phyloP scores from a whole-genome alignment of 1,139 yeast species.

The Pichia sp. region DNA sequence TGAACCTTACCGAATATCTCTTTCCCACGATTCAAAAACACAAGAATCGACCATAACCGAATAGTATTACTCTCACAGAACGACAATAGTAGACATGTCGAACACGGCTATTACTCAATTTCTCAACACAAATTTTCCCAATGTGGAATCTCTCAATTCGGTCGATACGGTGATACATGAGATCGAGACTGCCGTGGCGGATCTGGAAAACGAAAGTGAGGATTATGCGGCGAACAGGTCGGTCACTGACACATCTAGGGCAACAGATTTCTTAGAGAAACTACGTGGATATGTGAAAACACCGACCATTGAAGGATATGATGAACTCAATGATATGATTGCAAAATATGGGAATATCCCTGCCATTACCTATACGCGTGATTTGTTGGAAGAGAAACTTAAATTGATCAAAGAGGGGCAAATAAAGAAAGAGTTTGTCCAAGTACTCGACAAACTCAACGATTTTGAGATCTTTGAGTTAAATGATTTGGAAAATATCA shows the following conservation, averaged over 20 bases:
- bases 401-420: constrained; percentile 8
- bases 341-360: constrained; percentile 14
- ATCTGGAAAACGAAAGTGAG: not conserved
- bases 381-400: constrained; percentile 13
- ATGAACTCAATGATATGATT: constrained; percentile 9
- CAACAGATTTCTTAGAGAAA: constrained; percentile 4
- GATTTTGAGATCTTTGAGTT: constrained; percentile 17
- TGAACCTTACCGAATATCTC: no score
- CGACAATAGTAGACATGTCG: not conserved
- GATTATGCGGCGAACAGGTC: not conserved
- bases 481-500: not conserved
- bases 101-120: constrained; percentile 6
- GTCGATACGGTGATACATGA: constrained; percentile 14
- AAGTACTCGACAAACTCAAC: constrained; percentile 5
- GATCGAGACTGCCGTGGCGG: constrained; percentile 1
- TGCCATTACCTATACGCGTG: constrained; percentile 16
- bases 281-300: constrained; percentile 3
- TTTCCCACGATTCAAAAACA: no score
- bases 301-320: constrained; percentile 2
- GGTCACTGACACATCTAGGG: not conserved
- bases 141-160: constrained; percentile 10
- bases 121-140: constrained; percentile 14
- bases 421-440: not conserved
- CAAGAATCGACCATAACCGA: no score
- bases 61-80: no score